Base-by-base conservation (phyloP, 495 filamentous ascomycete species). In the Neurospora sp. region DNA sequence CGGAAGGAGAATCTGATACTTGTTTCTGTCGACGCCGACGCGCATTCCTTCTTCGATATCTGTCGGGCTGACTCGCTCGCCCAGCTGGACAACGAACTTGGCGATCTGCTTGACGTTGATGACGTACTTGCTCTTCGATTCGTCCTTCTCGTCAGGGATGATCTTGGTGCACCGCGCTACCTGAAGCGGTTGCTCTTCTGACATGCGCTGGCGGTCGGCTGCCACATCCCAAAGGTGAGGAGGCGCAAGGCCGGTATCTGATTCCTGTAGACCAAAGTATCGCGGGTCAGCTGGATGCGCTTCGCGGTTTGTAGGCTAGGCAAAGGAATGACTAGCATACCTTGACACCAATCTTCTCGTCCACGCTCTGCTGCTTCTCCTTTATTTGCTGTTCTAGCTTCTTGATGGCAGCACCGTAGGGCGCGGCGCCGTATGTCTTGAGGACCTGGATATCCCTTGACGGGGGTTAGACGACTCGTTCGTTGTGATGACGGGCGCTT, bases 31-130 rank as follows among this genome's bases (percentile, higher is more conserved):
- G 83, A 99, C 96, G 85, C 94, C 95, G 73, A 97, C 94, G 77
- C 96, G 88, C 96, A 99, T 99, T 75, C 96, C 96, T 81, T 99
- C 96, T 79, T 99, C 96, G 79, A 99, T 98, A 90, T 99, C 96
- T 78, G 95, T 98, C 48, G 96, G 96, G 81, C 91, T 94, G 74
- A 99, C 95, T 69, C 96, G 91, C 81, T 99, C 96, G 75, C 96
- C 96, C 70, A 99, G 89, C 83, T 98, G 97, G 79, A 99, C 96
- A 66, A 99, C 96, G 78, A 99, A 99, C 84, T 99, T 99, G 80
- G 96, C 96, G 74, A 99, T 98, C 82, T 99, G 96, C 85, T 99
- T 99, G 76, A 99, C 96, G 83, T 98, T 99, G 88, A 99, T 99
- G 79, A 99, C 94, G 86, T 99, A 99, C 90, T 98, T 98, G 89